A percentile compares a stretch with the other conserved stretches of the same genome.
These are phyloP conservation scores for Triangularia verruculosa DNA, from an alignment of 2,329 filamentous ascomycete genomes.

Conservation along the genomic window DNA sequence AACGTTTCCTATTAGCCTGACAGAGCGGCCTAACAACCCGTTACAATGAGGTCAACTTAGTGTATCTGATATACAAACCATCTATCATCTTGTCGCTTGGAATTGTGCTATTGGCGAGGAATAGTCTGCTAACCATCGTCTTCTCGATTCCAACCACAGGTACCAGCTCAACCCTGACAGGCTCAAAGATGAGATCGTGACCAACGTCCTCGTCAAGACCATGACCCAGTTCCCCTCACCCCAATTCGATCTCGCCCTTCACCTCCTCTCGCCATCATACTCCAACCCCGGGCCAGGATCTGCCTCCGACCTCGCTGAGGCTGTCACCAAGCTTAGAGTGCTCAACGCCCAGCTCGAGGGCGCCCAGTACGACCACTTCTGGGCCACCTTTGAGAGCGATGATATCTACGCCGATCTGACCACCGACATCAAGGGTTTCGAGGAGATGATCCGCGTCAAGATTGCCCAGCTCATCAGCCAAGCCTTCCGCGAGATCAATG, in stretches of 20 bases:
- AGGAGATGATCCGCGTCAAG: conserved; percentile 85
- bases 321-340: conserved; percentile 78
- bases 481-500: conserved; percentile 69
- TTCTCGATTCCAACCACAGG: conserved; percentile 44
- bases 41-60: conserved; percentile 66
- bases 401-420: conserved; percentile 95
- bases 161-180: conserved; percentile 99
- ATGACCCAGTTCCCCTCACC: conserved; percentile 95
- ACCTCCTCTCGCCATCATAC: conserved; percentile 84
- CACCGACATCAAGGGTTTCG: conserved; percentile 91
- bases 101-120: neutral
- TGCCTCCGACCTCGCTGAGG: conserved; percentile 76
- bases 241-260: conserved; percentile 90
- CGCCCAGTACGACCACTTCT: conserved; percentile 89
- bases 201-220: conserved; percentile 97
- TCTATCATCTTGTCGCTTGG: neutral
- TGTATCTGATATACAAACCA: conserved; percentile 61
- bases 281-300: conserved; percentile 62
- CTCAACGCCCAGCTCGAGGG: conserved; percentile 87
- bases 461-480: conserved; percentile 87
- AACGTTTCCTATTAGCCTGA: conserved; percentile 99
- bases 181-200: conserved; percentile 92
- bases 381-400: conserved; percentile 86
- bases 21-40: conserved; percentile 55
- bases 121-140: conserved; percentile 4